A percentile compares a stretch with the other conserved stretches of the same genome.
Evolutionary conservation across 176 grass and related monocot genomes (phyloP).

Genomic region (Avena atlantica): DNA sequence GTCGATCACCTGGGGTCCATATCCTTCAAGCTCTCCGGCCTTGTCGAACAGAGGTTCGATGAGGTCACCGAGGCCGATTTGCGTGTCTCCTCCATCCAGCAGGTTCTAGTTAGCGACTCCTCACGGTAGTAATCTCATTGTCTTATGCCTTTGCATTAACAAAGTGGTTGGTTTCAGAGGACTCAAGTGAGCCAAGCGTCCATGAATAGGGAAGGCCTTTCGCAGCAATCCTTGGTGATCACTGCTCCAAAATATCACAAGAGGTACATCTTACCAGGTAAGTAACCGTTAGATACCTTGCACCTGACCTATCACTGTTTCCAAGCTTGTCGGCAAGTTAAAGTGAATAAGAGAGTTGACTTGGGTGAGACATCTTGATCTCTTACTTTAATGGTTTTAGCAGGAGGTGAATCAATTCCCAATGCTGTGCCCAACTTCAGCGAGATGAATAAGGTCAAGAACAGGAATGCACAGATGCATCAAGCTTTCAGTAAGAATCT

Average conservation of each 20-base stretch:
- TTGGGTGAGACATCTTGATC: constrained; percentile 10
- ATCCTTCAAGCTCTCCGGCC: constrained; percentile 73
- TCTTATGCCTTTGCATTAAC: neutral
- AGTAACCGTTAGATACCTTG: neutral
- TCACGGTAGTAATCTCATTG: neutral
- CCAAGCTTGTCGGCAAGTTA: constrained; percentile 2
- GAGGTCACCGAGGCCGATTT: constrained; percentile 56
- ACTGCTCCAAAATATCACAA: constrained; percentile 85
- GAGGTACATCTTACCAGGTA: constrained; percentile 82
- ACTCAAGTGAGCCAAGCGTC: constrained; percentile 61
- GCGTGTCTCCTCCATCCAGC: constrained; percentile 64
- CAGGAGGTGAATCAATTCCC: constrained; percentile 63
- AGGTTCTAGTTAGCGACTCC: constrained; percentile 46
- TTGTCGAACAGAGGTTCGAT: constrained; percentile 61
- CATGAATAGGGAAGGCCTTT: constrained; percentile 78
- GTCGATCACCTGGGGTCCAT: constrained; percentile 87
- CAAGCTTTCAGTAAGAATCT: constrained; percentile 60
- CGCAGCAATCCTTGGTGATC: constrained; percentile 83
- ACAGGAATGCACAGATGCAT: constrained; percentile 47
- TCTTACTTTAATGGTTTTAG: constrained; percentile 20
- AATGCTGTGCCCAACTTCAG: constrained; percentile 73
- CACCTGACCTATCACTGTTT: neutral
- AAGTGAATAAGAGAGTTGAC: neutral
- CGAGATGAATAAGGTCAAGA: constrained; percentile 61
- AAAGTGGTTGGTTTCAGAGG: constrained; percentile 53